Percentiles rank a stretch among this genome's conserved stretches.
Evolutionary conservation across 2,329 filamentous ascomycete species (phyloP).

Genomic region (Monosporascus ibericus): DNA sequence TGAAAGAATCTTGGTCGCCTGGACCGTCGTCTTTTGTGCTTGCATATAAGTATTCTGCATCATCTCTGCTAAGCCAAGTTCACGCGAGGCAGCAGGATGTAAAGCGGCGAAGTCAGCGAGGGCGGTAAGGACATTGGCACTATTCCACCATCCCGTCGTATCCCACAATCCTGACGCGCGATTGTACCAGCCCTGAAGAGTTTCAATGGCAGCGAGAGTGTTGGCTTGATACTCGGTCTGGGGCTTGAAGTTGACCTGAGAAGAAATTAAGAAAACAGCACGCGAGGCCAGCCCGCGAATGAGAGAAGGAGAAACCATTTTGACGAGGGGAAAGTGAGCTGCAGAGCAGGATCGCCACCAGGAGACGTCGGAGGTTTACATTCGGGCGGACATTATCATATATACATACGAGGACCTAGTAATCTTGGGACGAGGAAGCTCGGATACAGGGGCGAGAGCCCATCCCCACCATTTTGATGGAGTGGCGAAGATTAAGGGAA

Average conservation of each 20-base stretch:
- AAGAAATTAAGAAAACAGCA: slow-evolving; percentile 25
- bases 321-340: not conserved
- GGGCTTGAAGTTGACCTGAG: slow-evolving; percentile 15
- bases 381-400: not conserved
- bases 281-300: slow-evolving; percentile 23
- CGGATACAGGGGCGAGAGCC: not conserved
- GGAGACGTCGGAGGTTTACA: not conserved
- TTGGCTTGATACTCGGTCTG: slow-evolving; percentile 18
- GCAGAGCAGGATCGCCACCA: not conserved
- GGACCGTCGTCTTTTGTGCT: slow-evolving; percentile 22
- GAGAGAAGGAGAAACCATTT: slow-evolving; percentile 24
- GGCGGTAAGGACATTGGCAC: slow-evolving; percentile 50
- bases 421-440: not conserved
- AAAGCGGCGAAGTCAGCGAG: slow-evolving; percentile 36
- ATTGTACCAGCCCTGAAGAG: slow-evolving; percentile 51
- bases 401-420: not conserved
- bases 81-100: slow-evolving; percentile 6
- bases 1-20: slow-evolving; percentile 19
- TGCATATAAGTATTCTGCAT: slow-evolving; percentile 26
- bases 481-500: not conserved
- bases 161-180: slow-evolving; percentile 47
- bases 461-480: not conserved
- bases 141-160: slow-evolving; percentile 56
- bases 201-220: slow-evolving; percentile 18
- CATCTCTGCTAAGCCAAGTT: slow-evolving; percentile 19